These are phyloP conservation scores for Auxenochlorella pyrenoidosa DNA, from an alignment of 139 green algal genomes.

Conservation along the genomic window DNA sequence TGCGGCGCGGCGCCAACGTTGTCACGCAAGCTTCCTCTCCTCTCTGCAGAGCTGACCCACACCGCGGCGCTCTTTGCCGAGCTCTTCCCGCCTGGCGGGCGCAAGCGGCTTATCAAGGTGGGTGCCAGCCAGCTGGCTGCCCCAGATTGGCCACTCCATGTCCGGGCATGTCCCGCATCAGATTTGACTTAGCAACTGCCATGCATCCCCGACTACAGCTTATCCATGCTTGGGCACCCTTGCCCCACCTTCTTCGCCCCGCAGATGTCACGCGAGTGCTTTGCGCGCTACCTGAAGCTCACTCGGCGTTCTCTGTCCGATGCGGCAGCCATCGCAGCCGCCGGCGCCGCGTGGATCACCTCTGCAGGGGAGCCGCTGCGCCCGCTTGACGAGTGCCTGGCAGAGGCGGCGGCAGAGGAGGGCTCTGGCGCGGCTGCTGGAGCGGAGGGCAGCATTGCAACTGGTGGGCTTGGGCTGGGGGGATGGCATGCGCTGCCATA, in stretches of 20 bases:
- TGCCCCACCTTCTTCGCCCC: background rate
- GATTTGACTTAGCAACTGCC: no score
- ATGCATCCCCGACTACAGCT: background rate
- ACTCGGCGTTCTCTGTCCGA: slow-evolving; percentile 51
- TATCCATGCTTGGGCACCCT: background rate
- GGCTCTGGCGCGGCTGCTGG: background rate
- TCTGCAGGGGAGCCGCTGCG: background rate
- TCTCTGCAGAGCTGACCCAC: slow-evolving; percentile 33
- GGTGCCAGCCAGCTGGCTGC: no score
- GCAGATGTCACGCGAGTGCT: slow-evolving; percentile 38
- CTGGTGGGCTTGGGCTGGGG: background rate
- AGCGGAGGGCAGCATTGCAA: background rate
- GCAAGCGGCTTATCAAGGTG: slow-evolving; percentile 50
- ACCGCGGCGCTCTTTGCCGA: slow-evolving; percentile 48
- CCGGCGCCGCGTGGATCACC: slow-evolving; percentile 44
- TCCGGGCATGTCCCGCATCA: no score
- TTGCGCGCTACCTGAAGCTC: slow-evolving; percentile 44
- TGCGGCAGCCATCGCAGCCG: slow-evolving; percentile 48
- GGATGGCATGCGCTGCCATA: background rate
- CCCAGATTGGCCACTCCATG: no score
- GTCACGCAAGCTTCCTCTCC: no score
- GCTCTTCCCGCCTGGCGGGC: slow-evolving; percentile 54
- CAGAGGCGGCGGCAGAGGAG: slow-evolving; percentile 5
- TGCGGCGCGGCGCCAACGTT: no score
- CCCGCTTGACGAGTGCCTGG: slow-evolving; percentile 12